Conservation (phyloP, 345 rosid genomes). For the Gossypium ekmanianum region DNA sequence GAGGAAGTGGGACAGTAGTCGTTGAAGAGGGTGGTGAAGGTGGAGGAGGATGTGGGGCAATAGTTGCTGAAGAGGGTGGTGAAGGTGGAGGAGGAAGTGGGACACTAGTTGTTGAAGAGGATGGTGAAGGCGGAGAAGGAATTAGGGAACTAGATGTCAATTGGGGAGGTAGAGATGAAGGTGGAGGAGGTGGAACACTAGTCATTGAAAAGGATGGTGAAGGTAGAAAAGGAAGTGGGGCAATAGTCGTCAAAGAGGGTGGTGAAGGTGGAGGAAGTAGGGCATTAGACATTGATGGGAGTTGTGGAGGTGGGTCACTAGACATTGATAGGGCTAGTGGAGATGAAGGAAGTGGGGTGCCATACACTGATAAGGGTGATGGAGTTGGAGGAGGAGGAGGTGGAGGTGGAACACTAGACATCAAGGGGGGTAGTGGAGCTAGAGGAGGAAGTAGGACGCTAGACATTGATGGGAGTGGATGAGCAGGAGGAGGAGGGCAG, state of each 20-base stretch:
- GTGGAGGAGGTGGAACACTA: background rate
- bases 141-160: background rate
- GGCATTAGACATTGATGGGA: background rate
- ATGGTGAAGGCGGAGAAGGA: conserved; percentile 24
- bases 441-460: background rate
- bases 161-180: background rate
- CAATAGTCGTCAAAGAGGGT: background rate
- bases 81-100: background rate
- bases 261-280: conserved; percentile 11
- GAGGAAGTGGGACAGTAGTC: too few species aligned
- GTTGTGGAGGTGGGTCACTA: background rate
- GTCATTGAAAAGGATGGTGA: background rate
- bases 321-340: background rate
- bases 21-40: background rate
- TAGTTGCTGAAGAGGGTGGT: conserved; percentile 22
- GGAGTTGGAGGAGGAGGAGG: background rate
- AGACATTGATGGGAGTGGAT: background rate
- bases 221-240: background rate
- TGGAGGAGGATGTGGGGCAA: background rate
- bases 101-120: background rate
- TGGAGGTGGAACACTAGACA: conserved; percentile 26
- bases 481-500: background rate
- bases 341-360: conserved; percentile 41
- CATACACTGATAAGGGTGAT: conserved; percentile 31
- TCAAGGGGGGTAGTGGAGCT: background rate